Evolutionary conservation across 2,329 filamentous ascomycete genomes (phyloP), one percentile per base, ranked within the genome.

Genomic region (Cadophora sp.): DNA sequence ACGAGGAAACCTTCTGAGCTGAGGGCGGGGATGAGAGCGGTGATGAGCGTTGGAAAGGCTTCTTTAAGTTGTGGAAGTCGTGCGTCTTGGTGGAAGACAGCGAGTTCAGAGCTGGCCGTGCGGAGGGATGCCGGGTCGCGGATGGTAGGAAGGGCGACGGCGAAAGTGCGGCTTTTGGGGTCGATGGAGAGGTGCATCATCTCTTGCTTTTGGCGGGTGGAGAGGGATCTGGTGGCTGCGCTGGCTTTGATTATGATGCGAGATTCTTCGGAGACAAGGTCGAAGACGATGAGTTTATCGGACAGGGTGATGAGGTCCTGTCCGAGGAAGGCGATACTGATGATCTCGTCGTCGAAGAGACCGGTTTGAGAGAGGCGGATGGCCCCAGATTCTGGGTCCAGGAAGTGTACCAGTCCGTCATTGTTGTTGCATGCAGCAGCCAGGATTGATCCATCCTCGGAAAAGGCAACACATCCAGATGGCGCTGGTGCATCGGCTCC

Each of bases 361-460:
- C 89, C 89, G 5, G 89, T 85, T 20, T 94, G 85, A 0, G 87
- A 88, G 70, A 88, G 86, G 66, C 86, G 86, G 45, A 97, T 82
- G 9, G 81, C 81, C 14, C 93, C 92, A 11, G 86, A 88, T 24
- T 86, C 82, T 0, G 91, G 84, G 77, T 97, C 91, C 70, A 98
- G 87, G 62, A 97, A 83, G 73, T 96, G 89, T 13, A 96, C 83
- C 18, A 89, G 82, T 5, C 89, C 88, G 5, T 85, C 81, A 59
- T 87, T 83, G 11, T 81, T 80, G 39, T 84, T 85, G 70, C 84
- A 86, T 4, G 87, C 88, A 58, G 89, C 88, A 60, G 93, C 93
- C n/a, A 97, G 81, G 1, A 92, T 87, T 14, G 93, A 96, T 1
- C 92, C 93, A 76, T 97, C 94, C 70, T 92, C 88, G 0, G 94